Evolutionary conservation across 116 monocot genomes (phyloP).

Genomic region (Phalaenopsis hybrid): DNA sequence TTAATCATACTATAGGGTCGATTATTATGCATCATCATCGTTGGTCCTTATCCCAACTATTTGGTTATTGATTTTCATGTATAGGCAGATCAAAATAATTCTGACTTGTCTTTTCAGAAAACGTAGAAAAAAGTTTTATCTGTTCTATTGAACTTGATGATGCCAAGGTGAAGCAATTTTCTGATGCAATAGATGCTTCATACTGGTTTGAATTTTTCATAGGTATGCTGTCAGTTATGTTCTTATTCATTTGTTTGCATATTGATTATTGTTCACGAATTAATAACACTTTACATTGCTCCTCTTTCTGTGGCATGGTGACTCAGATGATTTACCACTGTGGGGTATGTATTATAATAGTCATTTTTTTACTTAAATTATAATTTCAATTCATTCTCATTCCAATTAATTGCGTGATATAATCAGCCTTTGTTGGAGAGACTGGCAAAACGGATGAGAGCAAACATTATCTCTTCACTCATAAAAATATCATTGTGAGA

Average conservation of each 20-base stretch:
- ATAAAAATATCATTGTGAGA: conserved; percentile 63
- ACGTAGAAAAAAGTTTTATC: conserved; percentile 58
- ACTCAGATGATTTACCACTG: conserved; percentile 77
- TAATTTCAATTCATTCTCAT: neutral
- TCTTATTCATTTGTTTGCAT: neutral
- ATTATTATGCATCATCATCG: neutral
- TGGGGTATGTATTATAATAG: conserved; percentile 64
- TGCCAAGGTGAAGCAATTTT: conserved; percentile 64
- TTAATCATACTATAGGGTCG: no score
- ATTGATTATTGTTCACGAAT: neutral
- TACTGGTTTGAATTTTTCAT: conserved; percentile 98
- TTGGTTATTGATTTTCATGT: neutral
- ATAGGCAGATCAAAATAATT: neutral
- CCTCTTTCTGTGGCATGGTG: neutral
- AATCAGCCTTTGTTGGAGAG: conserved; percentile 72
- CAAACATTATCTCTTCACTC: conserved; percentile 69
- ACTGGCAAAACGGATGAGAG: conserved; percentile 53
- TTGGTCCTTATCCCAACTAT: no score
- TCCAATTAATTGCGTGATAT: neutral
- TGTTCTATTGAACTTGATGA: conserved; percentile 71
- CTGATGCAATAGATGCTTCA: conserved; percentile 65
- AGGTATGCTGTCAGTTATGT: conserved; percentile 37
- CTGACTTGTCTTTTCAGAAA: conserved; percentile 30
- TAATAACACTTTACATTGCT: neutral
- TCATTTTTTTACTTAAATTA: neutral